Conservation (phyloP, 768 basidiomycete species). For the Suillus sp. region DNA sequence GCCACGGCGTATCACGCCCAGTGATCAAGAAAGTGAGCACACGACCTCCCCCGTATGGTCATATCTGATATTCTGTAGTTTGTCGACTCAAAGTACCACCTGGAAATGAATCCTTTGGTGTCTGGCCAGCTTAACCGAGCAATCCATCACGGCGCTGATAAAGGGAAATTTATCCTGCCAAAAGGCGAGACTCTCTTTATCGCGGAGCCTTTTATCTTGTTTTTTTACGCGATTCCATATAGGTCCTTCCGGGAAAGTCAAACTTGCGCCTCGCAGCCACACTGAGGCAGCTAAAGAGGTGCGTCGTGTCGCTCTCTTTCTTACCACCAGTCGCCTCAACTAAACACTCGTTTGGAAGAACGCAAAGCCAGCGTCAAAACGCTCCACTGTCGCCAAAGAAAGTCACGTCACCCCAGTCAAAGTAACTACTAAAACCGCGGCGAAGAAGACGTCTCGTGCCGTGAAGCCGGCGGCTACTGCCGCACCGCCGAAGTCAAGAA, state of each 20-base stretch:
- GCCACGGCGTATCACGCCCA: constrained; percentile 72
- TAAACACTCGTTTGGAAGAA: constrained; percentile 13
- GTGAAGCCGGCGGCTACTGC: constrained; percentile 2
- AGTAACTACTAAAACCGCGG: constrained; percentile 8
- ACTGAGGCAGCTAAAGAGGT: constrained; percentile 22
- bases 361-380: constrained; percentile 15
- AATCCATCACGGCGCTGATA: constrained; percentile 53
- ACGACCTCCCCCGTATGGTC: neutral
- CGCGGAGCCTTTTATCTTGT: neutral
- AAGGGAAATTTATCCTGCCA: constrained; percentile 56
- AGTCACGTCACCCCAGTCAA: neutral
- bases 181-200: constrained; percentile 40
- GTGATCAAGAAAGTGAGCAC: constrained; percentile 80
- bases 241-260: constrained; percentile 34
- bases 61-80: constrained; percentile 36
- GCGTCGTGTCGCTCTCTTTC: neutral
- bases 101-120: constrained; percentile 47
- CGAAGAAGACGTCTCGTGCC: constrained; percentile 9
- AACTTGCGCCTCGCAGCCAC: constrained; percentile 21
- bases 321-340: neutral
- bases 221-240: neutral
- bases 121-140: constrained; percentile 53
- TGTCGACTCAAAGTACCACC: constrained; percentile 55
- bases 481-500: constrained; percentile 7
- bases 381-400: neutral